phyloP scores from a whole-genome alignment of 2,329 filamentous ascomycete genomes.

The Madurella fahalii region DNA sequence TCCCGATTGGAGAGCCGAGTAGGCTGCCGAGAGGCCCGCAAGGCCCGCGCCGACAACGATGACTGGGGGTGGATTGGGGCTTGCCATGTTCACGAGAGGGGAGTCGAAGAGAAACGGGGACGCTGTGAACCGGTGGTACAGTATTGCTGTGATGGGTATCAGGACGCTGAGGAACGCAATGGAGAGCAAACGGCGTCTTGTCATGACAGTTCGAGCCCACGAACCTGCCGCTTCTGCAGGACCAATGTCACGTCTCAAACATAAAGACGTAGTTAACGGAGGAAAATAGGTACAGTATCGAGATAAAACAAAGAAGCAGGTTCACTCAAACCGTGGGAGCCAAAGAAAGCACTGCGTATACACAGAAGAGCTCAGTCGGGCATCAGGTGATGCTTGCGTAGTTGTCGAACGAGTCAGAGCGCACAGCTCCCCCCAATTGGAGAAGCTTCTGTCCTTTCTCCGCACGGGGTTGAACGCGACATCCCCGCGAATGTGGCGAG shows the following conservation, averaged over 20 bases:
- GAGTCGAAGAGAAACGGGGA: slow-evolving; percentile 2
- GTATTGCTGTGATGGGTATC: slow-evolving; percentile 22
- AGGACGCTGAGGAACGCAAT: slow-evolving; percentile 17
- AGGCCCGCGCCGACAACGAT: slow-evolving; percentile 64
- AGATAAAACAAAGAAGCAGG: too few relatives aligned
- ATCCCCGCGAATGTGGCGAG: too few relatives aligned
- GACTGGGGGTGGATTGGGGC: slow-evolving; percentile 31
- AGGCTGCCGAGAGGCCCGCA: slow-evolving; percentile 57
- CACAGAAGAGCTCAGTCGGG: not conserved
- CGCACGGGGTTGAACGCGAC: too few relatives aligned
- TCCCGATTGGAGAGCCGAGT: slow-evolving; percentile 49
- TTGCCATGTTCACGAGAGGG: slow-evolving; percentile 10
- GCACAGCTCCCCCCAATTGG: too few relatives aligned
- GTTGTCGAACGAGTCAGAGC: slow-evolving; percentile 1
- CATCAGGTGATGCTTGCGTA: slow-evolving; percentile 13
- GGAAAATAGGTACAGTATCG: too few relatives aligned
- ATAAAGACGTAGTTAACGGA: not conserved
- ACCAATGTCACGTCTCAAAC: not conserved
- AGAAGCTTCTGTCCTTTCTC: too few relatives aligned
- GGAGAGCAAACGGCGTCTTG: slow-evolving; percentile 7
- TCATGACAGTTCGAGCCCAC: slow-evolving; percentile 8
- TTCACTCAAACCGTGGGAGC: too few relatives aligned
- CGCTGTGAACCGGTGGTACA: slow-evolving; percentile 21
- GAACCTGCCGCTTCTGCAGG: not conserved
- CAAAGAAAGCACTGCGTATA: too few relatives aligned